Evolutionary conservation across 176 grass and related monocot species (phyloP).

Genomic region (Pharus latifolius): DNA sequence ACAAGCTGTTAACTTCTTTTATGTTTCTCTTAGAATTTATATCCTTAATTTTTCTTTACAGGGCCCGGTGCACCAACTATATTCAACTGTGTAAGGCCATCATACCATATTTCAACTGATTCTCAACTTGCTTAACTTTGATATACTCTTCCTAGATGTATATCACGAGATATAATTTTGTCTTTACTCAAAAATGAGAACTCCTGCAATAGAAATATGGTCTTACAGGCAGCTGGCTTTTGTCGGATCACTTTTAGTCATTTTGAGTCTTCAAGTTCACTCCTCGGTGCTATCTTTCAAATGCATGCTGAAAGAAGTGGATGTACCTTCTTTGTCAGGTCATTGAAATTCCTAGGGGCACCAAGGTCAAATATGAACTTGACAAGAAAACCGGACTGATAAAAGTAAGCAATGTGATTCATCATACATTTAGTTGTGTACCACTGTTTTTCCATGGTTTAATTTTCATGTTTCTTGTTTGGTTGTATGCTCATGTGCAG

Average conservation of each 20-base stretch:
- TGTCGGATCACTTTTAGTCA: not conserved
- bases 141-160: not conserved
- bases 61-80: slow-evolving; percentile 79
- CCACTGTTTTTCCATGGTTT: not conserved
- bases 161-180: not conserved
- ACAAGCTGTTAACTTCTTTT: not conserved
- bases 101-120: not conserved
- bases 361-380: slow-evolving; percentile 97
- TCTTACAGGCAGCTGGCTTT: too few relatives aligned
- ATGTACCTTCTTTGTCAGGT: slow-evolving; percentile 34
- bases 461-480: not conserved
- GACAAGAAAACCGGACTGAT: slow-evolving; percentile 98
- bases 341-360: slow-evolving; percentile 85
- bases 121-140: not conserved
- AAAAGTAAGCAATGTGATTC: slow-evolving; percentile 26
- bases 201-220: not conserved
- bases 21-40: not conserved
- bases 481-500: slow-evolving; percentile 13
- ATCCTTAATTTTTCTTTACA: slow-evolving; percentile 12
- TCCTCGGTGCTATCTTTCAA: not conserved
- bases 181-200: not conserved
- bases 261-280: not conserved
- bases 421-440: not conserved
- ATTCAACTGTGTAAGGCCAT: slow-evolving; percentile 85
- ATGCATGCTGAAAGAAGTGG: not conserved